A percentile compares a stretch with the other conserved stretches of the same genome.
Evolutionary conservation across 257 asterid species (phyloP).

Genomic region (Nyctanthes arbortristis): DNA sequence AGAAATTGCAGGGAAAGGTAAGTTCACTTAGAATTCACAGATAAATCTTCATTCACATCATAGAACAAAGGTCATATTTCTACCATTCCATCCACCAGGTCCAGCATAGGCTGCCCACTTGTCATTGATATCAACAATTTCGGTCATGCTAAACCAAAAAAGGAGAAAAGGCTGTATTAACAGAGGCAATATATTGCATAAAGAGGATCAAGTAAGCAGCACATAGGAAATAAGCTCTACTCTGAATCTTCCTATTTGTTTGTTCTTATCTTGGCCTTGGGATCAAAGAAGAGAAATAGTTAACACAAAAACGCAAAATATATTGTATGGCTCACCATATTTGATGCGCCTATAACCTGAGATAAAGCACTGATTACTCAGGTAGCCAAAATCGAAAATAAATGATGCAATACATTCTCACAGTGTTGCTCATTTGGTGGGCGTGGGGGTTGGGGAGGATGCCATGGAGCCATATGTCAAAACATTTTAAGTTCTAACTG

Average conservation of each 20-base stretch:
- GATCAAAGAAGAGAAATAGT: too few relatives aligned
- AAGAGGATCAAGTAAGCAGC: neutral
- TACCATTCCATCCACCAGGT: constrained; percentile 99
- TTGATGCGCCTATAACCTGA: too few relatives aligned
- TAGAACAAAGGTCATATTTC: constrained; percentile 19
- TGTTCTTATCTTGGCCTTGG: neutral
- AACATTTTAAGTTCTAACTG: neutral
- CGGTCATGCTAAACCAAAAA: constrained; percentile 75
- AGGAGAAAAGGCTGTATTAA: constrained; percentile 19
- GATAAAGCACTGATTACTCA: neutral
- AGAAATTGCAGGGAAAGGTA: neutral
- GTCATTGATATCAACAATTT: constrained; percentile 85
- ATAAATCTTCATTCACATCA: constrained; percentile 5
- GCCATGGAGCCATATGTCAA: neutral
- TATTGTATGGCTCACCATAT: too few relatives aligned
- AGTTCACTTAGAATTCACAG: neutral
- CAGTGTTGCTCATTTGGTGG: neutral
- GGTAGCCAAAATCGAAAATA: neutral
- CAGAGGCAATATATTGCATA: neutral
- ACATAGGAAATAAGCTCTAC: neutral
- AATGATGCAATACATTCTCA: neutral
- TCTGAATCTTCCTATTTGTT: neutral
- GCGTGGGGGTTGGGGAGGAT: neutral
- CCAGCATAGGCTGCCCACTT: constrained; percentile 99
- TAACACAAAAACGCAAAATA: too few relatives aligned